Evolutionary conservation across 345 rosid genomes (phyloP).

Genomic region (Eucalyptus regnans): DNA sequence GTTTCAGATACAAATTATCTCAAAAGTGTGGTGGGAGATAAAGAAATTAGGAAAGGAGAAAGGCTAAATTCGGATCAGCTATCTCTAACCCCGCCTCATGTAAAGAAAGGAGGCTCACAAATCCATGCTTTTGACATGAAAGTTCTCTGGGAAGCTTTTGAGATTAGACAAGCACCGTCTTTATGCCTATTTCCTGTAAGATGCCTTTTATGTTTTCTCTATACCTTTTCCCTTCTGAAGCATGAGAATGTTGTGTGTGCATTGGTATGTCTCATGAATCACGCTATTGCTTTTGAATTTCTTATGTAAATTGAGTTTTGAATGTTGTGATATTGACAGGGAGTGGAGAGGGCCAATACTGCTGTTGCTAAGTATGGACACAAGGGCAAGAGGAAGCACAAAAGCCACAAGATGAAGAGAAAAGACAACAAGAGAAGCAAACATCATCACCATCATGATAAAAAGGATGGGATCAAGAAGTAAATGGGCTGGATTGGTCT

Average conservation of each 20-base stretch:
- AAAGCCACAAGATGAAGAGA: background rate
- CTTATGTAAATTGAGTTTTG: background rate
- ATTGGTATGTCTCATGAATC: background rate
- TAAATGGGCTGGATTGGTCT: background rate
- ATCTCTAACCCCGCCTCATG: constrained; percentile 1
- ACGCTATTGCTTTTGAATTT: background rate
- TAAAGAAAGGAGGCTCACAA: constrained; percentile 1
- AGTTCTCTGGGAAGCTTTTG: constrained; percentile 22
- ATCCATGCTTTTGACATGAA: constrained; percentile 14
- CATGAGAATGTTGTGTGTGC: background rate
- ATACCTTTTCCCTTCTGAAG: background rate
- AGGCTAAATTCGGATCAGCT: constrained; percentile 24
- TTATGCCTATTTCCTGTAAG: constrained; percentile 12
- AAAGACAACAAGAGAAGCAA: background rate
- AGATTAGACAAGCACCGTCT: constrained; percentile 10
- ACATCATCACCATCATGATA: background rate
- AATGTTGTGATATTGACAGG: background rate
- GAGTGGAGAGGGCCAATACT: background rate
- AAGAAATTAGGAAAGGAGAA: constrained; percentile 27
- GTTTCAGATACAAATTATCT: constrained; percentile 20
- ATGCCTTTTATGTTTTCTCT: background rate
- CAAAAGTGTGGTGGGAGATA: constrained; percentile 20
- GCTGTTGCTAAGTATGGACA: background rate
- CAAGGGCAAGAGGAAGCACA: background rate
- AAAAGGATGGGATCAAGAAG: background rate